Evolutionary conservation across 2,329 filamentous ascomycete genomes (phyloP), one percentile per base, ranked within the genome.

Genomic region (Emericellopsis atlantica): DNA sequence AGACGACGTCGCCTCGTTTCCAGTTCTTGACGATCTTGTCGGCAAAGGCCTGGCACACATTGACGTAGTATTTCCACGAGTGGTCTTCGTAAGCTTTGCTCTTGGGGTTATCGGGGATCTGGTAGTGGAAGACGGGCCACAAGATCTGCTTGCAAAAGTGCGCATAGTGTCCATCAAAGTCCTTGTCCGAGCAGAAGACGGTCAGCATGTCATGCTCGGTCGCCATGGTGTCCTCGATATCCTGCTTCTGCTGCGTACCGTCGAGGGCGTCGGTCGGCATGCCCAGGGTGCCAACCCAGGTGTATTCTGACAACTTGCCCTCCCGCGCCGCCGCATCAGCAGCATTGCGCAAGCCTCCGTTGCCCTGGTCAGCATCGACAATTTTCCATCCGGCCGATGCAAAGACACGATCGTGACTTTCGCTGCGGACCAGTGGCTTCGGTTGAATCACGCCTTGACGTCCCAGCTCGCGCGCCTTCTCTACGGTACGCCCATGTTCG

Each of bases 51-150:
- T 92, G 83, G 64, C 95, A 95, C 54, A 95, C 74, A 41, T 85
- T 86, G 55, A 88, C 83, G 53, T 96, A 96, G 66, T 86, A 94
- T 50, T 88, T 76, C 87, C 89, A 96, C 0, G 89, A 95, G 61
- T 96, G 89, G 51, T 96, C 90, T 59, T 94, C 84, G 58, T 95
- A 96, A 0, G 90, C 90, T 60, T 96, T 96, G 76, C 88, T 95
- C 70, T 95, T 95, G 22, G 90, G 90, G 56, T 94, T 93, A 57
- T 96, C 92, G 0, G 90, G 92, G 44, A 96, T 94, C 61, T 95
- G 89, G 59, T 96, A 96, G 62, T 96, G 89, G 61, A 96, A 94
- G 45, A 95, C 89, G 1, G 90, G 90, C 90, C 90, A 96, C 6
- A 96, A 70, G 42, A 96, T 95, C 55, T 90, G 87, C 66, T 96